phyloP scores from a whole-genome alignment of 768 basidiomycete species.

The Kwoniella pini region DNA sequence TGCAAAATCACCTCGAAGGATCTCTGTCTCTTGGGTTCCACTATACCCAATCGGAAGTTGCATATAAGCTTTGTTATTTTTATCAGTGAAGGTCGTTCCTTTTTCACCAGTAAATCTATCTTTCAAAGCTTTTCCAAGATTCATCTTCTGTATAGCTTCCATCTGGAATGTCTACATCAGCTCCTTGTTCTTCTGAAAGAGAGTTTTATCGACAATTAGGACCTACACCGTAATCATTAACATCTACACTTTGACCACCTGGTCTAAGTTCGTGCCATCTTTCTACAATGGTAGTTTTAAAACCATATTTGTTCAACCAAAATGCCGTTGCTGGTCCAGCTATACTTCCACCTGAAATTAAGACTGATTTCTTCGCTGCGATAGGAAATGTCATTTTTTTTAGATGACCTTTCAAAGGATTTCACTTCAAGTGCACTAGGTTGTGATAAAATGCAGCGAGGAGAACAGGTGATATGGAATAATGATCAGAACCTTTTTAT shows the following conservation, averaged over 20 bases:
- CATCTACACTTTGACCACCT: constrained; percentile 47
- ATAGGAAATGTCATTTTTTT: background rate
- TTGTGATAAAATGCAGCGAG: no score
- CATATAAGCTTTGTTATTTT: constrained; percentile 20
- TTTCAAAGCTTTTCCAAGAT: constrained; percentile 21
- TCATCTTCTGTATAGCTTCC: constrained; percentile 36
- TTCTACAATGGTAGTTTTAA: constrained; percentile 42
- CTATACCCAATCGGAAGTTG: constrained; percentile 18
- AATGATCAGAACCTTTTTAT: no score
- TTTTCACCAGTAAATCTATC: constrained; percentile 29
- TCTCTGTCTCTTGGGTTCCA: constrained; percentile 43
- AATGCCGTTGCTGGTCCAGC: constrained; percentile 45
- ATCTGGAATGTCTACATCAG: no score
- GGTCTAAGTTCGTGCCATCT: constrained; percentile 23
- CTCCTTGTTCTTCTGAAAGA: no score
- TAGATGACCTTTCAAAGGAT: no score
- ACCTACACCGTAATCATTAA: constrained; percentile 26
- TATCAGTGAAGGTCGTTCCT: constrained; percentile 34
- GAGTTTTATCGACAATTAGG: background rate
- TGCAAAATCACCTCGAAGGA: constrained; percentile 44
- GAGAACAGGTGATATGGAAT: no score
- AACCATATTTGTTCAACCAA: constrained; percentile 29
- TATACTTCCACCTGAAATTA: constrained; percentile 47
- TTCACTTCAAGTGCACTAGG: no score
- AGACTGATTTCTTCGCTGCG: background rate